Conservation (phyloP, 2,329 filamentous ascomycete genomes). For the Triangularia setosa region DNA sequence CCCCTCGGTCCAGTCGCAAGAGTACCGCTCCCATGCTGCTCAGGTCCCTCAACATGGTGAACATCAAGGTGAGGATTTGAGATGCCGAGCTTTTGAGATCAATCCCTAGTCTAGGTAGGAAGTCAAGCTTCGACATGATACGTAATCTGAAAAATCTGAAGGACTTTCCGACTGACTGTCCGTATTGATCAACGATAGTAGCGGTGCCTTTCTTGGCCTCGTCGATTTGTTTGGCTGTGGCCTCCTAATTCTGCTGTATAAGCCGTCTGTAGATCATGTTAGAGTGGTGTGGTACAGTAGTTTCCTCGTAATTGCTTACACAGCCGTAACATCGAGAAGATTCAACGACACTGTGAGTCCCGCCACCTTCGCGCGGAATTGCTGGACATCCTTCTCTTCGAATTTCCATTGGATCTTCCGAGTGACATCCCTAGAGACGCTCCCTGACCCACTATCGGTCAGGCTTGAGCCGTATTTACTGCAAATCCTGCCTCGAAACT, state of each 20-base stretch:
- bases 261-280: background rate
- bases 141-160: background rate
- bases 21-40: background rate
- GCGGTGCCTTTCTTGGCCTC: background rate
- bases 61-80: background rate
- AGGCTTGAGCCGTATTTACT: background rate
- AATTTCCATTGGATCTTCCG: conserved; percentile 3
- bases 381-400: background rate
- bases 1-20: background rate
- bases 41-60: background rate
- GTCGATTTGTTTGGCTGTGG: background rate
- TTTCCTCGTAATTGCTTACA: background rate
- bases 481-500: background rate
- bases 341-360: background rate
- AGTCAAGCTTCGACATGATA: background rate
- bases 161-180: background rate
- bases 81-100: background rate
- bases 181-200: background rate
- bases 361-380: background rate
- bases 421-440: background rate
- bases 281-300: background rate
- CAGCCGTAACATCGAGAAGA: background rate
- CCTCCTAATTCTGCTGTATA: background rate
- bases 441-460: background rate
- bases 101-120: background rate